These are phyloP conservation scores for Guadua angustifolia DNA, from an alignment of 176 grass and related monocot species.

Conservation along the genomic window DNA sequence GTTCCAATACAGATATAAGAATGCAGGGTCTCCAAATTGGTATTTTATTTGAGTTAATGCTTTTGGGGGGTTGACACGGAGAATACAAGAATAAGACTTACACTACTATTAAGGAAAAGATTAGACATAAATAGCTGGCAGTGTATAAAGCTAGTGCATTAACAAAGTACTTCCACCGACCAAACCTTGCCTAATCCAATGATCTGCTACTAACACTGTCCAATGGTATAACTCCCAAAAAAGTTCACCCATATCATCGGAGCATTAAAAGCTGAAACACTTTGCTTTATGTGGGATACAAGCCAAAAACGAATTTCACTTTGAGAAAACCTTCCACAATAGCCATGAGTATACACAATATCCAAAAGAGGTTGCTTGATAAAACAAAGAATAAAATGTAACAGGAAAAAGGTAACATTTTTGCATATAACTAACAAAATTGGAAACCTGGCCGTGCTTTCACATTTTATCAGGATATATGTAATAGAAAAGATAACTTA, in stretches of 20 bases:
- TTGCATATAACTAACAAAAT: neutral
- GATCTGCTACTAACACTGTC: neutral
- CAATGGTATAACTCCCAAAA: neutral
- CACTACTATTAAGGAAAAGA: neutral
- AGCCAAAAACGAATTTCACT: neutral
- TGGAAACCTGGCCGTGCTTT: neutral
- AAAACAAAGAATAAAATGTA: slow-evolving; percentile 11
- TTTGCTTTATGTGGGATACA: neutral
- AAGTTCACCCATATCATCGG: neutral
- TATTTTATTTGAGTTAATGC: neutral
- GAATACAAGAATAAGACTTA: neutral
- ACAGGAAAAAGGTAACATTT: neutral
- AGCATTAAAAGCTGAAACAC: slow-evolving; percentile 7
- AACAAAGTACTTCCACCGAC: neutral
- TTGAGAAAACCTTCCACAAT: neutral
- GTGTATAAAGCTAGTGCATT: neutral
- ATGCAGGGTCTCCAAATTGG: neutral
- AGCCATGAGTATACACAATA: neutral
- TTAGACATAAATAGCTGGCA: neutral
- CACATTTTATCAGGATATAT: neutral
- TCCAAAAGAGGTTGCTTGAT: slow-evolving; percentile 14
- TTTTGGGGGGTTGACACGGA: neutral
- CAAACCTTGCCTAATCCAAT: slow-evolving; percentile 15
- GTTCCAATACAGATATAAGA: neutral
- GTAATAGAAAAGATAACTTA: neutral